A percentile compares a stretch with the other conserved stretches of the same genome.
Conservation (phyloP, 1,284 basidiomycete species). For the Rhodofomes roseus region DNA sequence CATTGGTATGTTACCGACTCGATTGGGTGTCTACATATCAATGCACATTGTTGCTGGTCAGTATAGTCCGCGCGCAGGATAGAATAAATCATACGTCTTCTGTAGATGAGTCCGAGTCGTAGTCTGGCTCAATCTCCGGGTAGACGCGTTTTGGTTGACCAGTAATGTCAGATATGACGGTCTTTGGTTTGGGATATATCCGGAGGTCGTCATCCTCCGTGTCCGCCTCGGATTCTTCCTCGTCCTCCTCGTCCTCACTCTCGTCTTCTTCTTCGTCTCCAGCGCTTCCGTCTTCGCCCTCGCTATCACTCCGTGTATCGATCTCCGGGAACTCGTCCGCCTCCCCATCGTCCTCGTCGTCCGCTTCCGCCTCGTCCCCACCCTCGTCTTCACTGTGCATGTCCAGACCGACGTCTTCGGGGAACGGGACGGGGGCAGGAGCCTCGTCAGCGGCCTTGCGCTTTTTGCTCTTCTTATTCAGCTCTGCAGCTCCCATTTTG, state of each 20-base stretch:
- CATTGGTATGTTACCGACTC: constrained; percentile 92
- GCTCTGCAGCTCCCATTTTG: constrained; percentile 34
- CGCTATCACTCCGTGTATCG: constrained; percentile 45
- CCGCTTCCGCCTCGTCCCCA: constrained; percentile 43
- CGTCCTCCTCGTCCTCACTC: constrained; percentile 35
- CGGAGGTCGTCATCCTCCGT: constrained; percentile 37
- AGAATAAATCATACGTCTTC: constrained; percentile 76
- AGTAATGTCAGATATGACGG: constrained; percentile 76
- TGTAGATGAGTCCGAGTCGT: constrained; percentile 95
- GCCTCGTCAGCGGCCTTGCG: constrained; percentile 44
- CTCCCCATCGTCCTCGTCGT: constrained; percentile 37
- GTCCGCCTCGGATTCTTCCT: constrained; percentile 30
- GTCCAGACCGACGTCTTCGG: constrained; percentile 48
- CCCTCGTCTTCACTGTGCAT: constrained; percentile 61
- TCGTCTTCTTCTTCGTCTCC: constrained; percentile 35
- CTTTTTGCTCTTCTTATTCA: constrained; percentile 42
- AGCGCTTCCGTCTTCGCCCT: constrained; percentile 32
- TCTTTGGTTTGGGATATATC: constrained; percentile 65
- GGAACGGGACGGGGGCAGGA: constrained; percentile 26
- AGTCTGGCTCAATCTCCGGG: constrained; percentile 93
- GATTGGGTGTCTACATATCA: constrained; percentile 76
- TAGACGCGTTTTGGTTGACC: constrained; percentile 89
- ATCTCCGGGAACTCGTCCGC: constrained; percentile 58
- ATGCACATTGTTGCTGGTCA: background rate
- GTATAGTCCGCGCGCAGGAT: constrained; percentile 3